These are phyloP conservation scores for Sodiomyces alkalinus DNA, from an alignment of 2,329 filamentous ascomycete genomes.

Conservation along the genomic window DNA sequence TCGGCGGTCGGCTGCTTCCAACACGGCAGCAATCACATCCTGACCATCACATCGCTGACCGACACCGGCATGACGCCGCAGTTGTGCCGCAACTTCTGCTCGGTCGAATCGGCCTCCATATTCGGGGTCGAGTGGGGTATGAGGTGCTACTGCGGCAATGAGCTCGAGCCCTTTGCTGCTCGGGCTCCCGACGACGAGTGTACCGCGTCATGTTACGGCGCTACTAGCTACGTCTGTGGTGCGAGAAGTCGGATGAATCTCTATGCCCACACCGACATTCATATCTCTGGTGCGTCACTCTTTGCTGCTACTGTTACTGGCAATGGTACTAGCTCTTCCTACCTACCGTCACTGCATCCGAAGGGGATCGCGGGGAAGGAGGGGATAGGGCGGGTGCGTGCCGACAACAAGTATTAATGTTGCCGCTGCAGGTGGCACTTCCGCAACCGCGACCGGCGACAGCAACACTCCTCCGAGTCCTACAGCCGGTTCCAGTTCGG, in stretches of 20 bases:
- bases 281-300: no score
- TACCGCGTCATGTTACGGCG: slow-evolving; percentile 1
- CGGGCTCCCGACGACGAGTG: slow-evolving; percentile 2
- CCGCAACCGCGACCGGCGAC: no score
- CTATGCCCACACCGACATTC: no score
- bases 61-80: slow-evolving; percentile 5
- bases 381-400: no score
- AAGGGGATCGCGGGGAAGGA: no score
- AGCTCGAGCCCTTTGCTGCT: slow-evolving; percentile 3
- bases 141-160: slow-evolving; percentile 19
- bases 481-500: no score
- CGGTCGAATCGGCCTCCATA: not conserved
- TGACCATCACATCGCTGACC: slow-evolving; percentile 1
- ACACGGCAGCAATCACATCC: slow-evolving; percentile 4
- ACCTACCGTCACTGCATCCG: no score
- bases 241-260: slow-evolving; percentile 4
- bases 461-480: no score
- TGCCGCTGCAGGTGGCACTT: no score
- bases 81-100: slow-evolving; percentile 4
- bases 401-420: no score
- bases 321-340: no score
- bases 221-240: not conserved
- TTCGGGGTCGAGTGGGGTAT: slow-evolving; percentile 20
- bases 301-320: no score
- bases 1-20: slow-evolving; percentile 5